phyloP scores from a whole-genome alignment of 805 yeast species.

The Metschnikowia continentalis region DNA sequence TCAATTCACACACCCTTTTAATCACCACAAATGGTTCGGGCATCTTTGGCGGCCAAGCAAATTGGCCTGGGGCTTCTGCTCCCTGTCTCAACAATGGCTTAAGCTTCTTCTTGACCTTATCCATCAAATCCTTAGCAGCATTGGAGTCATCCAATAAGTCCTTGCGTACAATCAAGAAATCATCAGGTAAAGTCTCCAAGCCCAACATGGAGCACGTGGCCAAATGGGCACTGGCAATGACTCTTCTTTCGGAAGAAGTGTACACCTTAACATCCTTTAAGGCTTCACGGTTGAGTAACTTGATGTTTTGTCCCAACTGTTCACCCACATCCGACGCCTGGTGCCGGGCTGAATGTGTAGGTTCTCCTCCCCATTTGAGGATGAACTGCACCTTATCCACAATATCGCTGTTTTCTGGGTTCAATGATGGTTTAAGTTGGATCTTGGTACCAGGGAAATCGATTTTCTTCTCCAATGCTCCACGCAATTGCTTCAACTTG shows the following conservation, averaged over 20 bases:
- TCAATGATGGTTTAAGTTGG: slow-evolving; percentile 85
- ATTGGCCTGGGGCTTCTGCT: slow-evolving; percentile 93
- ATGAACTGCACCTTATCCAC: slow-evolving; percentile 95
- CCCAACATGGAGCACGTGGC: slow-evolving; percentile 77
- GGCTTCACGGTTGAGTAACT: slow-evolving; percentile 78
- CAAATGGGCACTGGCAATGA: slow-evolving; percentile 84
- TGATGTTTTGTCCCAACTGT: slow-evolving; percentile 87
- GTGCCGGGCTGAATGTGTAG: slow-evolving; percentile 93
- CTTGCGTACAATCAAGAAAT: slow-evolving; percentile 76
- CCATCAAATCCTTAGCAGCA: slow-evolving; percentile 98
- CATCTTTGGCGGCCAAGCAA: slow-evolving; percentile 98
- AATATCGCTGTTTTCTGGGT: slow-evolving; percentile 51
- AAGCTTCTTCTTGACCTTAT: slow-evolving; percentile 91
- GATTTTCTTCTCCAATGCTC: slow-evolving; percentile 85
- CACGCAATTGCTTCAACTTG: slow-evolving; percentile 70
- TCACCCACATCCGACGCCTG: slow-evolving; percentile 96
- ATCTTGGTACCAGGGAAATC: slow-evolving; percentile 93
- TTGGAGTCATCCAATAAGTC: slow-evolving; percentile 93
- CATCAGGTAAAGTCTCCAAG: slow-evolving; percentile 63
- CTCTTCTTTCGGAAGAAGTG: slow-evolving; percentile 93
- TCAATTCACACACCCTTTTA: slow-evolving; percentile 88
- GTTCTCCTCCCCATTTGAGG: slow-evolving; percentile 99
- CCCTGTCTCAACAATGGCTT: slow-evolving; percentile 94
- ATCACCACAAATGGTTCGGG: slow-evolving; percentile 96
- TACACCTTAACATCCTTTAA: slow-evolving; percentile 80